These are phyloP conservation scores for Hyphodiscus sp. DNA, from an alignment of 2,329 filamentous ascomycete genomes.

Conservation along the genomic window DNA sequence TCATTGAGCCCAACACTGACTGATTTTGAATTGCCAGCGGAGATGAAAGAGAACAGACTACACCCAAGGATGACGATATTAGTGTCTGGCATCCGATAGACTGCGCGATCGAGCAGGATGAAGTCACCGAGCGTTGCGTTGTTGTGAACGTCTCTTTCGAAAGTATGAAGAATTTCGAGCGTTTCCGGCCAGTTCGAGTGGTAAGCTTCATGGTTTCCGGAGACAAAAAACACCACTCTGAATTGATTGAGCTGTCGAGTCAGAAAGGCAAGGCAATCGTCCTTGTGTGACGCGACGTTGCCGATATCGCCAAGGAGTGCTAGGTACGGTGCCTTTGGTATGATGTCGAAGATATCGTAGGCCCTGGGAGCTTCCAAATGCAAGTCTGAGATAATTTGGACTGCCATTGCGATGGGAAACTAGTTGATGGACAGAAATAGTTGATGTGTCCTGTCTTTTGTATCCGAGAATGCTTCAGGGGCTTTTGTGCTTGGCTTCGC, in stretches of 20 bases:
- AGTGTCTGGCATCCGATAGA: slow-evolving; percentile 21
- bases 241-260: slow-evolving; percentile 36
- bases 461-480: too few relatives aligned
- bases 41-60: slow-evolving; percentile 43
- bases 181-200: slow-evolving; percentile 29
- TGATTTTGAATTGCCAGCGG: slow-evolving; percentile 28
- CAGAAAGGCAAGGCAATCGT: slow-evolving; percentile 35
- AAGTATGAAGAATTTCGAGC: slow-evolving; percentile 9
- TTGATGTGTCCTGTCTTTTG: too few relatives aligned
- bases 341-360: slow-evolving; percentile 36
- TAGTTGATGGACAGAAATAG: slow-evolving; percentile 3
- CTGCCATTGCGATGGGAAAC: slow-evolving; percentile 3
- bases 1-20: slow-evolving; percentile 7
- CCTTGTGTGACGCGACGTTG: slow-evolving; percentile 4
- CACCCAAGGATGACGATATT: slow-evolving; percentile 39
- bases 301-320: slow-evolving; percentile 45
- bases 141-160: slow-evolving; percentile 3
- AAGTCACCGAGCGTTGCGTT: slow-evolving; percentile 22
- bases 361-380: slow-evolving; percentile 38
- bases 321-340: slow-evolving; percentile 35
- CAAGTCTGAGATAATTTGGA: slow-evolving; percentile 31
- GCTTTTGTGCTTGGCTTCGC: too few relatives aligned
- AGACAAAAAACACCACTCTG: slow-evolving; percentile 36
- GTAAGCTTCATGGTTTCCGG: slow-evolving; percentile 44
- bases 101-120: slow-evolving; percentile 36